Evolutionary conservation across 2,329 filamentous ascomycete species (phyloP).

Genomic region (Anthostomella pinea): DNA sequence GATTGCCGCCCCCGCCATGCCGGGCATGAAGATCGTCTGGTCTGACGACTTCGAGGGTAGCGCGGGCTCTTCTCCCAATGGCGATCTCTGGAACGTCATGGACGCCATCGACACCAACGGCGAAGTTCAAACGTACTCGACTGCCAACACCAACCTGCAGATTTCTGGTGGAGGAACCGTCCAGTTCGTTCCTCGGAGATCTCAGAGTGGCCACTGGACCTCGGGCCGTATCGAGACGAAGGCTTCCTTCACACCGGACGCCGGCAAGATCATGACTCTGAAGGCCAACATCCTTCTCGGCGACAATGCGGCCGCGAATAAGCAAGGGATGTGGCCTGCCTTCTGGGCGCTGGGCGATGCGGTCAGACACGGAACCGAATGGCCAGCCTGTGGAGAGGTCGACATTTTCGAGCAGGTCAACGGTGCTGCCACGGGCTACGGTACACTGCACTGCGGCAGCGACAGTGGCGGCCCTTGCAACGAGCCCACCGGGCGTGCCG

Average conservation of each 20-base stretch:
- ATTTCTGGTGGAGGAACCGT: constrained; percentile 48
- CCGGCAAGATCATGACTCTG: constrained; percentile 44
- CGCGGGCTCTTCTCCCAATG: constrained; percentile 23
- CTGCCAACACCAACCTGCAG: constrained; percentile 46
- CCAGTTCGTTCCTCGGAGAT: constrained; percentile 48
- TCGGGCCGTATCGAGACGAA: constrained; percentile 54
- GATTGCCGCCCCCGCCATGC: constrained; percentile 26
- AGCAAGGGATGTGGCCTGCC: constrained; percentile 57
- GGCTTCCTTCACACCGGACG: constrained; percentile 43
- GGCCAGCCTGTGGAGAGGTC: constrained; percentile 55
- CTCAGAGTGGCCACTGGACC: constrained; percentile 44
- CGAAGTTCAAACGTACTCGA: constrained; percentile 50
- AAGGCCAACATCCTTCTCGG: constrained; percentile 49
- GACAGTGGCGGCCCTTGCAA: constrained; percentile 47
- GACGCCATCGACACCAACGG: constrained; percentile 46
- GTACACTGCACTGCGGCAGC: constrained; percentile 51
- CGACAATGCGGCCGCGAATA: constrained; percentile 33
- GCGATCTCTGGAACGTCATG: constrained; percentile 27
- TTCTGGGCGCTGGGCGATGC: constrained; percentile 56
- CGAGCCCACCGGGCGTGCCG: constrained; percentile 45
- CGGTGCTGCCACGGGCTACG: constrained; percentile 44
- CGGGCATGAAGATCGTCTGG: constrained; percentile 26
- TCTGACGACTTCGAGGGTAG: constrained; percentile 29
- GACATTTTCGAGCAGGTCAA: constrained; percentile 58
- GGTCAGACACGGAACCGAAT: constrained; percentile 44